phyloP scores from a whole-genome alignment of 176 grass and related monocot genomes.

The Elaeis guineensis region DNA sequence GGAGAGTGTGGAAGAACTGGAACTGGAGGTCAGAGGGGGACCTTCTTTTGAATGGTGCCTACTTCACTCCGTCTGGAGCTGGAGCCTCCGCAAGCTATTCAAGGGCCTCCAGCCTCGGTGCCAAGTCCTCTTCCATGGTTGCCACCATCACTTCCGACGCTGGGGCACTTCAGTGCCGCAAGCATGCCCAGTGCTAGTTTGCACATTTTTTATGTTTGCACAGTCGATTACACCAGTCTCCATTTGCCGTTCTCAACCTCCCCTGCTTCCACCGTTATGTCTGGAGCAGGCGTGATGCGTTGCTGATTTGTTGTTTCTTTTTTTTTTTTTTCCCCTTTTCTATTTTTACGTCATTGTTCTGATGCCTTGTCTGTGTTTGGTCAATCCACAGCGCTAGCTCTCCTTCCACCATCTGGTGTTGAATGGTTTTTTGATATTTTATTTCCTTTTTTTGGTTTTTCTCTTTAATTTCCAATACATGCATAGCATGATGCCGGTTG shows the following conservation, averaged over 20 bases:
- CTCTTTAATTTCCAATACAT: too few relatives aligned
- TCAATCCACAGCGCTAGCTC: too few relatives aligned
- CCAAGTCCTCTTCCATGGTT: slow-evolving; percentile 87
- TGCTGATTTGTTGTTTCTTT: slow-evolving; percentile 45
- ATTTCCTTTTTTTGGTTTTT: too few relatives aligned
- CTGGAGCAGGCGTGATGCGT: slow-evolving; percentile 89
- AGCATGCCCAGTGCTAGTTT: slow-evolving; percentile 47
- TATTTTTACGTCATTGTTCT: too few relatives aligned
- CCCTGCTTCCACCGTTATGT: slow-evolving; percentile 36
- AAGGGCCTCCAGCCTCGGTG: slow-evolving; percentile 63
- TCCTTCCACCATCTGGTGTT: too few relatives aligned
- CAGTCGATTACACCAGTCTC: slow-evolving; percentile 19
- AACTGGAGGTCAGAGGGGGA: slow-evolving; percentile 92
- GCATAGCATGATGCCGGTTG: too few relatives aligned
- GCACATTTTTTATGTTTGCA: slow-evolving; percentile 32
- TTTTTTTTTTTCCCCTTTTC: too few relatives aligned
- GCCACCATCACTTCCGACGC: slow-evolving; percentile 55
- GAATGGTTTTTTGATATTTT: too few relatives aligned
- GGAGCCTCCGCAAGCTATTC: slow-evolving; percentile 82
- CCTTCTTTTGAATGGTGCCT: slow-evolving; percentile 67
- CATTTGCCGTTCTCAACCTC: slow-evolving; percentile 63
- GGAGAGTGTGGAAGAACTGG: slow-evolving; percentile 57
- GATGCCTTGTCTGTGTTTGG: too few relatives aligned
- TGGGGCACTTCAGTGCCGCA: slow-evolving; percentile 38
- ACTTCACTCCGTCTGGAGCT: slow-evolving; percentile 65